Percentiles rank a stretch among this genome's conserved stretches.
phyloP scores from a whole-genome alignment of 192 early-diverging fungal genomes.

The Geranomyces variabilis region DNA sequence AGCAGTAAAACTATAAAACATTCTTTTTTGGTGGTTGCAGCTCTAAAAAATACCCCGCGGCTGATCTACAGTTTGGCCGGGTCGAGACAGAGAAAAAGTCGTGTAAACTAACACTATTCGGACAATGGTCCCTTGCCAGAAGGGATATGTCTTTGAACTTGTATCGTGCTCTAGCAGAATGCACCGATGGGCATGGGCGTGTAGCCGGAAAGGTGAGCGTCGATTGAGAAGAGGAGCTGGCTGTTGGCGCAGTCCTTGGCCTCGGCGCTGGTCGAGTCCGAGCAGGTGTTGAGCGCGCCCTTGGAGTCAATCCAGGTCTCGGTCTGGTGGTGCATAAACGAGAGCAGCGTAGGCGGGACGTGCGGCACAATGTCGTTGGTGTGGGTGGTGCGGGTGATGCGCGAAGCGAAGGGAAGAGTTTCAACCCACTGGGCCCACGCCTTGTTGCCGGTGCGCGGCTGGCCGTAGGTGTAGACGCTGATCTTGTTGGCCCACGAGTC shows the following conservation, averaged over 20 bases:
- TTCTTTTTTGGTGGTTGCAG: too few species aligned
- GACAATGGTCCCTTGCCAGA: too few species aligned
- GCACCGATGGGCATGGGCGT: constrained; percentile 24
- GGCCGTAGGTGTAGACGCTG: constrained; percentile 40
- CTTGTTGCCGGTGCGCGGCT: constrained; percentile 50
- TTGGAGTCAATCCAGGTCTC: constrained; percentile 34
- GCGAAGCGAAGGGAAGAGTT: constrained; percentile 22
- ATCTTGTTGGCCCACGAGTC: constrained; percentile 11
- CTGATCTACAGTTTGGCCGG: too few species aligned
- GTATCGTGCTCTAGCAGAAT: too few species aligned
- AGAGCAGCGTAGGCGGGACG: constrained; percentile 24
- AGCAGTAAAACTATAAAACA: too few species aligned
- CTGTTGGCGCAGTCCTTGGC: constrained; percentile 16
- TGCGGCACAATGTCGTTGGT: constrained; percentile 40
- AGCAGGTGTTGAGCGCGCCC: constrained; percentile 29
- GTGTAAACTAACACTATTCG: too few species aligned
- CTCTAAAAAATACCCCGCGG: too few species aligned
- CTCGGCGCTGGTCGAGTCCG: constrained; percentile 23
- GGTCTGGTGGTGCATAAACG: constrained; percentile 28
- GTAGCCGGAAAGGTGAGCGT: constrained; percentile 28
- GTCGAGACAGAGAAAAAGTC: too few species aligned
- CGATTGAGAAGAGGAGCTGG: constrained; percentile 12
- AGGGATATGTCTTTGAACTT: too few species aligned
- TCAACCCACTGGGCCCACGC: constrained; percentile 31
- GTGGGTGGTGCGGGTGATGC: constrained; percentile 26